These are phyloP conservation scores for Apiospora aurea DNA, from an alignment of 2,329 filamentous ascomycete species.

Conservation along the genomic window DNA sequence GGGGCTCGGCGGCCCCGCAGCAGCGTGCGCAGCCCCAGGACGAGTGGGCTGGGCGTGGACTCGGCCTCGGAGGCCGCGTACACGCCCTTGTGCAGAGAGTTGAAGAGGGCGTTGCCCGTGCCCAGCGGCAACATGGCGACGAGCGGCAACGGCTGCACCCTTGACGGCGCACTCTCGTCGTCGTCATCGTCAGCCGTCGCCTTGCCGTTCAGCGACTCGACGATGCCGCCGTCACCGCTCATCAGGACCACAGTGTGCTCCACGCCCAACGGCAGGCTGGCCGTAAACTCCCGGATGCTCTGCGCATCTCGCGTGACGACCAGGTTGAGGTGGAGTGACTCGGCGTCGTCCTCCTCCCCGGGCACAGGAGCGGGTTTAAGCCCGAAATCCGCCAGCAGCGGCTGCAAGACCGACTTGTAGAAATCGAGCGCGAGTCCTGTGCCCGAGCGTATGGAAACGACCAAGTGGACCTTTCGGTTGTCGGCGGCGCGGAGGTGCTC, in stretches of 20 bases:
- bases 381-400: constrained; percentile 58
- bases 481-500: constrained; percentile 40
- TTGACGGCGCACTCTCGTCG: neutral
- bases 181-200: constrained; percentile 28
- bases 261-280: constrained; percentile 37
- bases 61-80: constrained; percentile 46
- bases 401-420: constrained; percentile 62
- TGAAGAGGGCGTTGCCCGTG: constrained; percentile 70
- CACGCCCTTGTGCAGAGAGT: constrained; percentile 66
- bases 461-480: constrained; percentile 59
- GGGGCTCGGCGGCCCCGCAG: constrained; percentile 61
- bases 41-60: constrained; percentile 48
- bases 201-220: constrained; percentile 79
- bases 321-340: constrained; percentile 51
- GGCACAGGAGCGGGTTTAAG: constrained; percentile 36
- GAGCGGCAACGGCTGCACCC: constrained; percentile 44
- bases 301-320: constrained; percentile 69
- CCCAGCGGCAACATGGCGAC: constrained; percentile 67
- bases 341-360: constrained; percentile 3
- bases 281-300: constrained; percentile 70
- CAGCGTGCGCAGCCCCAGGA: constrained; percentile 63
- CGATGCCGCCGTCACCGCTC: constrained; percentile 86
- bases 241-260: constrained; percentile 75
- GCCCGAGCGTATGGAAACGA: constrained; percentile 74
- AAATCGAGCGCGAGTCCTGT: constrained; percentile 62